Evolutionary conservation across 2,329 filamentous ascomycete species (phyloP).

Genomic region (Graphilbum fragrans): DNA sequence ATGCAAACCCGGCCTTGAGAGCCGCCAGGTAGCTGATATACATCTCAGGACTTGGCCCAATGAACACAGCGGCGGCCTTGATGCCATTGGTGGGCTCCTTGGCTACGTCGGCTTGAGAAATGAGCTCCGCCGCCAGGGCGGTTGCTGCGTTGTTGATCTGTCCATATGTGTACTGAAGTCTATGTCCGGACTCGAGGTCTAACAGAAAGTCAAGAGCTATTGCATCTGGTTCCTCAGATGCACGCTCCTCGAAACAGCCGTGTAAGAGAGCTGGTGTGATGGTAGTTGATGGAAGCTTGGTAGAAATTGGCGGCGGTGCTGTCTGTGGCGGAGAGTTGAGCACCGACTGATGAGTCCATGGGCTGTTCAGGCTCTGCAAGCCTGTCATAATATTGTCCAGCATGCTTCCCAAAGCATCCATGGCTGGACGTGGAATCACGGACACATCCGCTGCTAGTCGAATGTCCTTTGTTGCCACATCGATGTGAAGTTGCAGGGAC

Average conservation of each 20-base stretch:
- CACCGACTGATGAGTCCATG: constrained; percentile 4
- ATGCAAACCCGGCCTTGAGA: constrained; percentile 22
- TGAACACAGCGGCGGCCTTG: constrained; percentile 10
- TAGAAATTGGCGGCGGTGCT: neutral
- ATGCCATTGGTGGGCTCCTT: neutral
- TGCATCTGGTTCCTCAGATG: neutral
- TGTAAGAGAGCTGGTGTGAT: neutral
- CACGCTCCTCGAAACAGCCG: neutral
- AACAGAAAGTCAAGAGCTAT: neutral
- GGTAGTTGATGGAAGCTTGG: neutral
- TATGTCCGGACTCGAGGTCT: neutral
- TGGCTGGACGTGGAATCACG: neutral
- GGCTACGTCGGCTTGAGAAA: neutral
- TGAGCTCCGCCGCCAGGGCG: neutral
- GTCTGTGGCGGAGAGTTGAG: constrained; percentile 5
- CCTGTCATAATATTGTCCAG: neutral
- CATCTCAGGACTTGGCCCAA: constrained; percentile 18
- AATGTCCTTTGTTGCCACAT: neutral
- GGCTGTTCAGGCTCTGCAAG: neutral
- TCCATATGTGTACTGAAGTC: constrained; percentile 1
- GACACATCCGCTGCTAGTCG: neutral
- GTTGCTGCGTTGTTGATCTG: neutral
- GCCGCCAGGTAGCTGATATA: constrained; percentile 23
- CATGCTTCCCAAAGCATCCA: neutral
- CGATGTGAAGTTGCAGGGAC: neutral